Conservation (phyloP, 495 filamentous ascomycete genomes). For the Tirmania nivea region DNA sequence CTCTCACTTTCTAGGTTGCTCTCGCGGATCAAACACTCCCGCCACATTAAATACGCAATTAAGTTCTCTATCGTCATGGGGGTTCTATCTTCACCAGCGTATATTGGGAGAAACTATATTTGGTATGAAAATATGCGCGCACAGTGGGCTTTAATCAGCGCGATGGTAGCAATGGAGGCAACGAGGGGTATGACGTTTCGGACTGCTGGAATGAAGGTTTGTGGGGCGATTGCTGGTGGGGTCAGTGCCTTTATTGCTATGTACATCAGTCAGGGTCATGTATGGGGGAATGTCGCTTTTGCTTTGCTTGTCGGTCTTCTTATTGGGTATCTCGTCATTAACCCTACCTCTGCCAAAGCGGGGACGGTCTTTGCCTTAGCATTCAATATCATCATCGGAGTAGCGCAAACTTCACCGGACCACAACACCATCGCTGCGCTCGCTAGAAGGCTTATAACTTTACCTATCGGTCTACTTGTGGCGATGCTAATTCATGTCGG, state of each 20-base stretch:
- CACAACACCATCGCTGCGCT: conserved; percentile 10
- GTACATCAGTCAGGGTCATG: conserved; percentile 4
- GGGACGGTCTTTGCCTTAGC: conserved; percentile 16
- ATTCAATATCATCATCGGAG: conserved; percentile 18
- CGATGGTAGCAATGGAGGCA: conserved; percentile 18
- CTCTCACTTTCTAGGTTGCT: conserved; percentile 10
- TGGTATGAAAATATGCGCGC: conserved; percentile 15
- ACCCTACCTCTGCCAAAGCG: conserved; percentile 10
- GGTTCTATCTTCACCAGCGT: conserved; percentile 13
- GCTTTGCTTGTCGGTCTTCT: background rate
- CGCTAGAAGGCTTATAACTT: conserved; percentile 13
- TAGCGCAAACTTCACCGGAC: conserved; percentile 13
- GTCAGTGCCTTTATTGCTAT: conserved; percentile 10
- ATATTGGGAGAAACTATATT: conserved; percentile 10
- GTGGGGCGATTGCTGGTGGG: conserved; percentile 12
- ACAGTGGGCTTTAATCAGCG: conserved; percentile 17
- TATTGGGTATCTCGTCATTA: conserved; percentile 11
- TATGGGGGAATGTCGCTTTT: background rate
- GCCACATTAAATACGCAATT: conserved; percentile 16
- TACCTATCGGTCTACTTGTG: conserved; percentile 13
- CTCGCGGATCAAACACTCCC: conserved; percentile 11
- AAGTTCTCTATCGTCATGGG: conserved; percentile 18
- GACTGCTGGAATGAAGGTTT: conserved; percentile 18
- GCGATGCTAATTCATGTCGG: conserved; percentile 15
- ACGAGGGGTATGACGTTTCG: conserved; percentile 18